Percentiles rank a stretch among this genome's conserved stretches.
phyloP scores from a whole-genome alignment of 805 yeast species.

The Saccharomycodes ludwigii region DNA sequence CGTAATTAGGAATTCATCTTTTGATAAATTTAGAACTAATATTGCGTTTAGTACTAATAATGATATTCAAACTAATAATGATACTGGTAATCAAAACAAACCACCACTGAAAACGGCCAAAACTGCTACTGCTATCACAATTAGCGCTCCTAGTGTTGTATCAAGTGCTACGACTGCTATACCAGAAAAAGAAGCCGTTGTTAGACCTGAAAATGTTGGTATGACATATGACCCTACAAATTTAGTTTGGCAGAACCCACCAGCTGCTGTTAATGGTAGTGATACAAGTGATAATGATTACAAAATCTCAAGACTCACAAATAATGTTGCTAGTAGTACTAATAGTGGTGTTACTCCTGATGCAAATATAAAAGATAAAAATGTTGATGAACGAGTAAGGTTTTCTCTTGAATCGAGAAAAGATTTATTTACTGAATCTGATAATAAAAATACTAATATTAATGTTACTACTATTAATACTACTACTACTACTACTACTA shows the following conservation, averaged over 20 bases:
- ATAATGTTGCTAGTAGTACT: neutral
- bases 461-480: no score
- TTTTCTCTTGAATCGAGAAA: no score
- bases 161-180: constrained; percentile 7
- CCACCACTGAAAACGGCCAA: neutral
- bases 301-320: neutral
- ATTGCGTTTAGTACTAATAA: no score
- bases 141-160: constrained; percentile 2
- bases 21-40: no score
- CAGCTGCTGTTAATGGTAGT: neutral
- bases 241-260: constrained; percentile 3
- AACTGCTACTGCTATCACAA: neutral
- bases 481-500: no score
- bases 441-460: no score
- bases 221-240: constrained; percentile 5
- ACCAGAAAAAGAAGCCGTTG: neutral
- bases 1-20: no score
- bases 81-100: neutral
- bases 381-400: no score
- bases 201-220: constrained; percentile 5
- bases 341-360: constrained; percentile 1
- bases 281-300: neutral
- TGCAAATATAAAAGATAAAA: constrained; percentile 2
- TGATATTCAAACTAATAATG: neutral
- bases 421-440: no score